Base-by-base conservation (phyloP, 1,284 basidiomycete species). In the Ustilago curta region DNA sequence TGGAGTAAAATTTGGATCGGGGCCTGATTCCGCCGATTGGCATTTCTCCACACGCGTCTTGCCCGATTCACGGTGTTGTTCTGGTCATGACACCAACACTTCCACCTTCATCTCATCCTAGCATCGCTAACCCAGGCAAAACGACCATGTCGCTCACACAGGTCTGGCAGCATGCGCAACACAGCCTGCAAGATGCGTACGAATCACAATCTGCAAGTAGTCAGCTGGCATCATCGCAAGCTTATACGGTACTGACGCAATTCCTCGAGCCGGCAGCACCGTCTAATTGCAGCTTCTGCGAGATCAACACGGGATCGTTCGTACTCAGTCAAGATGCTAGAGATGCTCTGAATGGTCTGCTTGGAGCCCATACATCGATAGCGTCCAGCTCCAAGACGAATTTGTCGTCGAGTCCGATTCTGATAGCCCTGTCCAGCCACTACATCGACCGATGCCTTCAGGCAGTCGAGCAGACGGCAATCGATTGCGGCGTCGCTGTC, bases 1-100 rank as follows among this genome's bases (percentile, higher is more conserved):
- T 68, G 66, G 66, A 68, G 66, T 6, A 61, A 68, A 49, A 57
- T 59, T 48, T 56, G 16, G 35, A 69, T 69, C 66, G 66, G 66
- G 66, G 66, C 43, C 59, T 60, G 57, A 59, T 59, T 21, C n/a
- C n/a, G n/a, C n/a, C 23, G 31, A 23, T n/a, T n/a, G n/a, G 5
- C 4, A 6, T 19, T 21, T 18, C 44, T 64, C 49, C 62, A 63
- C 56, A 48, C 57, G 63, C 45, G 47, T 59, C 51, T 25, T 27
- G 27, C 12, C 35, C 50, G 35, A 51, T 37, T 8, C 21, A 7
- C 3, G 5, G 65, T 61, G 65, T 68, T 67, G 57, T 48, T 67
- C 51, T 59, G 45, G 40, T 23, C 16, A 18, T 31, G n/a, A 50
- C 44, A 55, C 32, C 59, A 59, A 68, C 65, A 68, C 55, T 48